phyloP scores from a whole-genome alignment of 805 yeast species.

The Metschnikowia baotianmanensis region DNA sequence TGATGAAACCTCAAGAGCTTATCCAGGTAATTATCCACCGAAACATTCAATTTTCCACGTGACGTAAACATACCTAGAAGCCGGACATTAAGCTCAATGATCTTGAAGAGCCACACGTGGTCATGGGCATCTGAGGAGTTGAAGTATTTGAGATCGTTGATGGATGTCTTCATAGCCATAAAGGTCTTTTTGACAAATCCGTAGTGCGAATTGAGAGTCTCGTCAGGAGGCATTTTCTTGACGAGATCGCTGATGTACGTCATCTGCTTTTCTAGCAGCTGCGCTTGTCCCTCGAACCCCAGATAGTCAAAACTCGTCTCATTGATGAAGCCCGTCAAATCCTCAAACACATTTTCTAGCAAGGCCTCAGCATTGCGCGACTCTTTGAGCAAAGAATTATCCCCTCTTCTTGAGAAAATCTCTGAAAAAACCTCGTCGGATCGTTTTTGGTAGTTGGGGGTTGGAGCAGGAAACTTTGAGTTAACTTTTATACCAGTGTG shows the following conservation, averaged over 20 bases:
- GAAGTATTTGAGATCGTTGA: background rate
- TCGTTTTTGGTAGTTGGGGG: too few relatives aligned
- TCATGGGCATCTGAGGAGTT: background rate
- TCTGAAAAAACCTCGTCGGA: too few relatives aligned
- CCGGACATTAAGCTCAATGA: conserved; percentile 4
- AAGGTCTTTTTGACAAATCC: background rate
- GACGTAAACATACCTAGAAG: background rate
- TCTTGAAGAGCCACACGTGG: conserved; percentile 2
- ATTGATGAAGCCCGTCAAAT: background rate
- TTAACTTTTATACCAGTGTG: too few relatives aligned
- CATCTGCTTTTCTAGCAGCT: background rate
- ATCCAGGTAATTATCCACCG: background rate
- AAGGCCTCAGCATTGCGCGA: too few relatives aligned
- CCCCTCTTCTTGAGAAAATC: too few relatives aligned
- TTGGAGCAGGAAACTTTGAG: too few relatives aligned
- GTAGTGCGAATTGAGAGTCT: background rate
- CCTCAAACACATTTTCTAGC: background rate
- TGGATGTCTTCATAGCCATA: background rate
- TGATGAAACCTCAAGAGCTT: conserved; percentile 1
- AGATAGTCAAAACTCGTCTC: background rate
- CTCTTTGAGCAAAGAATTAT: too few relatives aligned
- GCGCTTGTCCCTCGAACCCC: background rate
- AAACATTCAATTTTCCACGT: background rate
- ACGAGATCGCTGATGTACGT: background rate
- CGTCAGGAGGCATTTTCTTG: background rate